These are phyloP conservation scores for Ganoderma sp. DNA, from an alignment of 1,284 basidiomycete species.

Conservation along the genomic window DNA sequence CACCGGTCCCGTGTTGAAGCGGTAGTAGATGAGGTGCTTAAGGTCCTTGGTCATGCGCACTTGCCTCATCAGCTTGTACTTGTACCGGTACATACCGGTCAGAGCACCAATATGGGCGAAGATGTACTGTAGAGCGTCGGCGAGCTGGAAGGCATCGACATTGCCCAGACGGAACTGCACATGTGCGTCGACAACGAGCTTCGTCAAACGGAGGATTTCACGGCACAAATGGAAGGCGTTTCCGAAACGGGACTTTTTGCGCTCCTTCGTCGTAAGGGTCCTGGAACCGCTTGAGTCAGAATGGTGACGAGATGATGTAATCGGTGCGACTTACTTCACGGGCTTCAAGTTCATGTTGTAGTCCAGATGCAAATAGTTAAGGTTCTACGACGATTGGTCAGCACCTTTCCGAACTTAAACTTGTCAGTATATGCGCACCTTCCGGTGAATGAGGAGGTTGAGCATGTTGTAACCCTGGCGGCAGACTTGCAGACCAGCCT, in stretches of 20 bases:
- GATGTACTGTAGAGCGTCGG: constrained; percentile 98
- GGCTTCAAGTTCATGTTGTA: constrained; percentile 98
- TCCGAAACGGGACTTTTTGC: constrained; percentile 99
- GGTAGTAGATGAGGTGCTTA: constrained; percentile 97
- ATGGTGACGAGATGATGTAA: neutral
- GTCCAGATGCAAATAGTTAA: constrained; percentile 94
- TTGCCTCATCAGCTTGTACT: constrained; percentile 99
- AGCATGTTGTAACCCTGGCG: constrained; percentile 99
- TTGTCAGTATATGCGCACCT: constrained; percentile 54
- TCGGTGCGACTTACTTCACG: constrained; percentile 70
- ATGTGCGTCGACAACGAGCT: constrained; percentile 98
- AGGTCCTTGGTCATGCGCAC: constrained; percentile 99
- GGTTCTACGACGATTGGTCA: constrained; percentile 60
- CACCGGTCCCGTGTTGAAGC: constrained; percentile 99
- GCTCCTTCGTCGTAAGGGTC: constrained; percentile 98
- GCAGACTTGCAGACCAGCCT: constrained; percentile 98
- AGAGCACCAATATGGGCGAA: constrained; percentile 97
- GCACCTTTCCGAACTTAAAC: neutral
- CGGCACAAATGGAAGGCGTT: constrained; percentile 99
- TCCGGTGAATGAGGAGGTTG: constrained; percentile 98
- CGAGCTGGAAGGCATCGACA: constrained; percentile 98
- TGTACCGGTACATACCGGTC: constrained; percentile 99
- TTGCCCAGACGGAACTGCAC: constrained; percentile 99
- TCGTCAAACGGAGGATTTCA: constrained; percentile 96
- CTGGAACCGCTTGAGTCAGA: constrained; percentile 45